A percentile compares a stretch with the other conserved stretches of the same genome.
Conservation (phyloP, 2,329 filamentous ascomycete genomes). For the Pseudocercospora musae region DNA sequence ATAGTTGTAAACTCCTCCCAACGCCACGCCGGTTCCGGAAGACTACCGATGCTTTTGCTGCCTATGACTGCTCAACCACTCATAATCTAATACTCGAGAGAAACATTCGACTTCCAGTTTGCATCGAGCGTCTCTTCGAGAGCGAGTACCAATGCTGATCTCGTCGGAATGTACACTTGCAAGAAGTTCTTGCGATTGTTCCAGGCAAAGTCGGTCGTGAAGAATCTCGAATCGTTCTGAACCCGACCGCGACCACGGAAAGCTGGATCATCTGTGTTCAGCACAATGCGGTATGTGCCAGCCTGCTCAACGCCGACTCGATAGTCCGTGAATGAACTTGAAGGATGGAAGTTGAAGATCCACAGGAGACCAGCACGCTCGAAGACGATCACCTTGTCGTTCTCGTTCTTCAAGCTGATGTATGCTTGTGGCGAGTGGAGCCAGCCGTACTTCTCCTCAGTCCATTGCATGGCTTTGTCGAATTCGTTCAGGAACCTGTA, state of each 20-base stretch:
- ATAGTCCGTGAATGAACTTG: constrained; percentile 84
- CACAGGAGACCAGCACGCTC: constrained; percentile 87
- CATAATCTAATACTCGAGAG: constrained; percentile 26
- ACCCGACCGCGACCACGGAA: constrained; percentile 80
- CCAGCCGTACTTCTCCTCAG: constrained; percentile 89
- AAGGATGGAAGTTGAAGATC: constrained; percentile 93
- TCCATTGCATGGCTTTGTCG: constrained; percentile 84
- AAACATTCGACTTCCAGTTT: constrained; percentile 31
- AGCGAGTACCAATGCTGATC: constrained; percentile 66
- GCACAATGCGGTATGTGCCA: constrained; percentile 81
- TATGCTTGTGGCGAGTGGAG: constrained; percentile 81
- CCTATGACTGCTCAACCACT: not conserved
- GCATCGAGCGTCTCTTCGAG: constrained; percentile 33
- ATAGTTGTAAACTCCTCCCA: constrained; percentile 5
- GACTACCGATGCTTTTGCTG: not conserved
- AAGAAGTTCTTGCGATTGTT: constrained; percentile 86
- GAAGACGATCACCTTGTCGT: constrained; percentile 92
- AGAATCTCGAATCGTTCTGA: constrained; percentile 78
- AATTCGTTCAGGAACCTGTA: constrained; percentile 94
- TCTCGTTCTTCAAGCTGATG: constrained; percentile 88
- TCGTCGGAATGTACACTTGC: constrained; percentile 83
- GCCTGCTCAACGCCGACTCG: constrained; percentile 79
- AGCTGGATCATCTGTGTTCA: constrained; percentile 73
- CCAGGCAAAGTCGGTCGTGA: constrained; percentile 87
- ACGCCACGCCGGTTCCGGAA: constrained; percentile 4